A percentile compares a stretch with the other conserved stretches of the same genome.
These are phyloP conservation scores for Amauroascus verrucosus DNA, from an alignment of 2,329 filamentous ascomycete species.

Conservation along the genomic window DNA sequence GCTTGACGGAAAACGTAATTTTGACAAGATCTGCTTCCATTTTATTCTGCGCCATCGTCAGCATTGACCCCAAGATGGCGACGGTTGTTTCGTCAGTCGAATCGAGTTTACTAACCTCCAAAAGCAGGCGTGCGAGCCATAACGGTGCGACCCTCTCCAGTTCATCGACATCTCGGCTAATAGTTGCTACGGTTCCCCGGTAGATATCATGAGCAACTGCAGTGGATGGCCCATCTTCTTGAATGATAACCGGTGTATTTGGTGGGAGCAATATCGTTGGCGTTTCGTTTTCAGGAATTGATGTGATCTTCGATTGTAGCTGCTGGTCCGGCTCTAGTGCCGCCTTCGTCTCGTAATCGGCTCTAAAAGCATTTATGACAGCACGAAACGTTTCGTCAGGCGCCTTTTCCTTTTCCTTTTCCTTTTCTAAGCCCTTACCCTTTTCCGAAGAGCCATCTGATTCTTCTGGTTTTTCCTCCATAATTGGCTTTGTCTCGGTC, in stretches of 20 bases:
- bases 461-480: slow-evolving; percentile 61
- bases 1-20: slow-evolving; percentile 85
- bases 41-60: slow-evolving; percentile 1
- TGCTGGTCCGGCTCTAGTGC: slow-evolving; percentile 30
- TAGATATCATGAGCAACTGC: slow-evolving; percentile 74
- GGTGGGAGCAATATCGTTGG: slow-evolving; percentile 36
- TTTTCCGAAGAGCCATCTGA: slow-evolving; percentile 44
- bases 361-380: slow-evolving; percentile 37
- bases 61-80: not conserved
- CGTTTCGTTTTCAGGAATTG: slow-evolving; percentile 37
- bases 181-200: slow-evolving; percentile 69
- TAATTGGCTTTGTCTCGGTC: slow-evolving; percentile 59
- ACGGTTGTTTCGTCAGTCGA: not conserved
- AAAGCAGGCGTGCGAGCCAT: slow-evolving; percentile 82
- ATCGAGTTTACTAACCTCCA: slow-evolving; percentile 45
- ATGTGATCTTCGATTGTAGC: slow-evolving; percentile 32
- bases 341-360: slow-evolving; percentile 38
- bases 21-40: slow-evolving; percentile 53
- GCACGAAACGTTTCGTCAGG: slow-evolving; percentile 40
- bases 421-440: slow-evolving; percentile 26
- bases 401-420: slow-evolving; percentile 14
- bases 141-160: slow-evolving; percentile 79
- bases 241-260: slow-evolving; percentile 52
- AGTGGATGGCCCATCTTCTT: slow-evolving; percentile 53
- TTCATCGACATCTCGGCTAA: slow-evolving; percentile 66